A percentile compares a stretch with the other conserved stretches of the same genome.
These are phyloP conservation scores for Globisporangium lucens DNA, from an alignment of 352 stramenopile species.

Conservation along the genomic window DNA sequence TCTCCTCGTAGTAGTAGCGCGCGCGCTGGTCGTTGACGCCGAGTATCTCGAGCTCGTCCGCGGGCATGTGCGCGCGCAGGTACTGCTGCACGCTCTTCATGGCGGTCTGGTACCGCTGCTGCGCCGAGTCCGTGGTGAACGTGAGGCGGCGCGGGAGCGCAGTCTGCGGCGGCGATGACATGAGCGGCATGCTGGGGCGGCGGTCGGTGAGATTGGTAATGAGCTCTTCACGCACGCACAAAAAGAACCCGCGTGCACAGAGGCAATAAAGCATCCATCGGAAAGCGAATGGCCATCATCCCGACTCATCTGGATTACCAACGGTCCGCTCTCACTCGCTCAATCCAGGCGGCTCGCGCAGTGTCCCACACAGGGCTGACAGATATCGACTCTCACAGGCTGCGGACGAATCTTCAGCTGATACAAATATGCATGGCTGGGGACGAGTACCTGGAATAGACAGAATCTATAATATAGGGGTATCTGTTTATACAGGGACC, in stretches of 20 bases:
- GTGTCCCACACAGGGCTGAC: conserved; percentile 3
- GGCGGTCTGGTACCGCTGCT: conserved; percentile 38
- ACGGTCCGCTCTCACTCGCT: background rate
- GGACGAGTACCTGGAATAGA: background rate
- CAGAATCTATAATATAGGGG: background rate
- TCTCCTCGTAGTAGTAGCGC: conserved; percentile 52
- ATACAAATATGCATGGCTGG: no score
- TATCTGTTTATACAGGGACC: background rate
- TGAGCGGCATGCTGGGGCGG: conserved; percentile 13
- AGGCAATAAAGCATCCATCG: background rate
- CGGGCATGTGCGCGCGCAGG: conserved; percentile 32
- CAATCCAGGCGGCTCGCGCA: background rate
- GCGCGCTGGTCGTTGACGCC: conserved; percentile 52
- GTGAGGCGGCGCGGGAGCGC: conserved; percentile 17
- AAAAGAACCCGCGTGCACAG: background rate
- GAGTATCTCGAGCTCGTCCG: conserved; percentile 36
- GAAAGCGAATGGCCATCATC: conserved; percentile 3
- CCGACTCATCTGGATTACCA: background rate
- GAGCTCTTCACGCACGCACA: background rate
- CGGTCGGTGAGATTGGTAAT: conserved; percentile 7
- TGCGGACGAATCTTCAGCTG: background rate
- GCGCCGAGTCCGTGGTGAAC: conserved; percentile 15
- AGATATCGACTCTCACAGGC: background rate
- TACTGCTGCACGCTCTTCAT: conserved; percentile 58
- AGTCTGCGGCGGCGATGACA: background rate